Evolutionary conservation across 2,329 filamentous ascomycete species (phyloP).

Genomic region (Fusarium sp.): DNA sequence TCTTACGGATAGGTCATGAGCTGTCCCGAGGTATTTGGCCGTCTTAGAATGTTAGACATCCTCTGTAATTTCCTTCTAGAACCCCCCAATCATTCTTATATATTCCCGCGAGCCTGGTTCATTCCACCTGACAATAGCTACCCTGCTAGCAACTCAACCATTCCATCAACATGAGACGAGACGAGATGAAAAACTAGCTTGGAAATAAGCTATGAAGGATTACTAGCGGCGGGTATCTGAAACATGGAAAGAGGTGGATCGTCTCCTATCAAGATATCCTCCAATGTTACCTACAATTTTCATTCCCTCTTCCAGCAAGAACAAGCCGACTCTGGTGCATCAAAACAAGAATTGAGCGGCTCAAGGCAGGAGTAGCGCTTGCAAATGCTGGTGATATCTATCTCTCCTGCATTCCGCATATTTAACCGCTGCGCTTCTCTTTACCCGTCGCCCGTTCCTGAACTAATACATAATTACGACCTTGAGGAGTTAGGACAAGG

Average conservation of each 20-base stretch:
- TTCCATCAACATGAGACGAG: conserved; percentile 8
- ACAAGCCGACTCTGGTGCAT: background rate
- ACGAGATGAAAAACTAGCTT: conserved; percentile 2
- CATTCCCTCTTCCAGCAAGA: background rate
- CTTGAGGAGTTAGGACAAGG: background rate
- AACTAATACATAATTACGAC: background rate
- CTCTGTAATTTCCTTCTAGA: no score
- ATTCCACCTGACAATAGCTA: background rate
- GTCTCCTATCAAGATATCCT: conserved; percentile 2
- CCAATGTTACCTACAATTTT: background rate
- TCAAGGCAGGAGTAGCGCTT: background rate
- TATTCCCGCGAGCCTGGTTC: no score
- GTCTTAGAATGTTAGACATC: background rate
- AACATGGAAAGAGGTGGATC: conserved; percentile 27
- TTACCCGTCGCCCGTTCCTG: conserved; percentile 7
- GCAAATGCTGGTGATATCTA: conserved; percentile 1
- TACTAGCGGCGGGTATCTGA: conserved; percentile 40
- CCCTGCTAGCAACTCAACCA: background rate
- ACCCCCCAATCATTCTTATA: no score
- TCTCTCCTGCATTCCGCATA: background rate
- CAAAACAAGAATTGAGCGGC: background rate
- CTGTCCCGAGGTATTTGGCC: background rate
- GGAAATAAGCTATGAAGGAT: conserved; percentile 8
- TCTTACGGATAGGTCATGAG: no score
- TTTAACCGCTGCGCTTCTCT: conserved; percentile 14